Evolutionary conservation across 345 rosid genomes (phyloP).

Genomic region (Bruguiera gymnorhiza): DNA sequence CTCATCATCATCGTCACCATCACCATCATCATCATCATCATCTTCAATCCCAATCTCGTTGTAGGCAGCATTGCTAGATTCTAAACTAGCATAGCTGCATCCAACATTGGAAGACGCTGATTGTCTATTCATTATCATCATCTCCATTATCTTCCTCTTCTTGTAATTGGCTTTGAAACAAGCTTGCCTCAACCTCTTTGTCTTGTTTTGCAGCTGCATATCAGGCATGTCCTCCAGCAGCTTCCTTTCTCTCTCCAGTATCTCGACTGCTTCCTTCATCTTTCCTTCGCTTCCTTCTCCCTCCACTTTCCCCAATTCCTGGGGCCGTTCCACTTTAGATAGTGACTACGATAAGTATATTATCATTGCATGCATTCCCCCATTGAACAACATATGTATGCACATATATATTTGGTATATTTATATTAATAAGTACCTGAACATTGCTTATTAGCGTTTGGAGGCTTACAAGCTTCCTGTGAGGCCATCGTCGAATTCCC

Average conservation of each 20-base stretch:
- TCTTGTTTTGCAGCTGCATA: slow-evolving; percentile 42
- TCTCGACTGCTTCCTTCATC: slow-evolving; percentile 35
- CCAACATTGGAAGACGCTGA: neutral
- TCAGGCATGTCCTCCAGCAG: slow-evolving; percentile 62
- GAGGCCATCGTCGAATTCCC: slow-evolving; percentile 65
- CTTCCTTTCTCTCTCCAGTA: slow-evolving; percentile 60
- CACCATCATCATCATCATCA: neutral
- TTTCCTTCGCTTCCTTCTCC: slow-evolving; percentile 12
- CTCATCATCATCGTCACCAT: slow-evolving; percentile 8
- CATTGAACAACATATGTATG: too few species aligned
- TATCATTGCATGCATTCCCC: too few species aligned
- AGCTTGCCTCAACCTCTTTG: slow-evolving; percentile 71
- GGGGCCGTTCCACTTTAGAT: too few species aligned
- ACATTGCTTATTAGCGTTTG: slow-evolving; percentile 43
- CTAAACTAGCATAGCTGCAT: neutral
- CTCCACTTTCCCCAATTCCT: slow-evolving; percentile 16
- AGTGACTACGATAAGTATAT: too few species aligned
- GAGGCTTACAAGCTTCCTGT: slow-evolving; percentile 60
- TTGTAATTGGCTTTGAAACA: slow-evolving; percentile 84
- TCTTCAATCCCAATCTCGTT: neutral
- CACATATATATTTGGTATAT: too few species aligned
- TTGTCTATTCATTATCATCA: neutral
- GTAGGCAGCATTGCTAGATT: neutral
- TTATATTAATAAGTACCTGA: slow-evolving; percentile 25
- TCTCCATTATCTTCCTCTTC: slow-evolving; percentile 35